A percentile compares a stretch with the other conserved stretches of the same genome.
phyloP scores from a whole-genome alignment of 352 stramenopile genomes.

The Phytophthora pini region DNA sequence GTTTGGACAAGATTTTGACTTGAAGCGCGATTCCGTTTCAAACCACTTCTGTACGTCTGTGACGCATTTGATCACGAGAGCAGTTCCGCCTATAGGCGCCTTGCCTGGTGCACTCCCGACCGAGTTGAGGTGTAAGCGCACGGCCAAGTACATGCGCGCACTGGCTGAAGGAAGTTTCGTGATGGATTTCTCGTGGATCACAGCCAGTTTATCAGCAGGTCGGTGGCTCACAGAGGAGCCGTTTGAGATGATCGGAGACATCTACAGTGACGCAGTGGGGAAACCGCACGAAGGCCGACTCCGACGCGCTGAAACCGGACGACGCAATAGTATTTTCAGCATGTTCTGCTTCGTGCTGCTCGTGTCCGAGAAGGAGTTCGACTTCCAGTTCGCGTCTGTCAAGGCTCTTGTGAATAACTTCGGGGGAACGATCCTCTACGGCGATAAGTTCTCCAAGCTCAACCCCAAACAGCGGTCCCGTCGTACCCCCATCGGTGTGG shows the following conservation, averaged over 20 bases:
- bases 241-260: constrained; percentile 84
- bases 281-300: constrained; percentile 75
- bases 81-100: constrained; percentile 37
- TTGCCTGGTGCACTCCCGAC: constrained; percentile 1
- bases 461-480: constrained; percentile 26
- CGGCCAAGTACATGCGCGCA: constrained; percentile 87
- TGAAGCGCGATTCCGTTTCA: constrained; percentile 54
- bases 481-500: constrained; percentile 68
- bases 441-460: constrained; percentile 33
- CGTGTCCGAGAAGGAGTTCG: constrained; percentile 70
- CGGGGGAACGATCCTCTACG: constrained; percentile 56
- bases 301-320: constrained; percentile 51
- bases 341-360: constrained; percentile 81
- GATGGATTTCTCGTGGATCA: constrained; percentile 81
- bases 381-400: constrained; percentile 76
- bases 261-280: constrained; percentile 73
- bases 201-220: constrained; percentile 62
- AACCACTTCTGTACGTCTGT: constrained; percentile 60
- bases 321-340: constrained; percentile 79
- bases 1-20: constrained; percentile 77
- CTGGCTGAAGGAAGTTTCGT: constrained; percentile 77
- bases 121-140: constrained; percentile 76
- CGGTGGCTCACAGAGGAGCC: constrained; percentile 73
- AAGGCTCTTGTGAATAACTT: constrained; percentile 71
- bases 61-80: constrained; percentile 82